Percentiles rank a stretch among this genome's conserved stretches.
Evolutionary conservation across 192 early-diverging fungal genomes (phyloP).

Genomic region (Umbelopsis vinacea): DNA sequence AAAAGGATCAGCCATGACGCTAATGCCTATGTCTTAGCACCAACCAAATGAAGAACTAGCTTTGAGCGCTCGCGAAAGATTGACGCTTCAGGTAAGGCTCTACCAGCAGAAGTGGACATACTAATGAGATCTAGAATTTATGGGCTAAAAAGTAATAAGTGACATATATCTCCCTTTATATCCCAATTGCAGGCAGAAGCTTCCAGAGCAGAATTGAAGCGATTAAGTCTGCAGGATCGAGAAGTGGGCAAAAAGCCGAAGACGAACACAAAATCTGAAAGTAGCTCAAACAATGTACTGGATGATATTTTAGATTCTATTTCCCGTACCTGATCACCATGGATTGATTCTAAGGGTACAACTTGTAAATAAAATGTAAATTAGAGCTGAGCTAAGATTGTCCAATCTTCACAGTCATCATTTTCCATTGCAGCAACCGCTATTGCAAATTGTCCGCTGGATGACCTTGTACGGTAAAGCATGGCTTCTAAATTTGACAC

Average conservation of each 20-base stretch:
- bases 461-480: constrained; percentile 1
- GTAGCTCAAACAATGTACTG: neutral
- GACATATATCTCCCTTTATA: neutral
- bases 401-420: neutral
- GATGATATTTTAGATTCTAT: constrained; percentile 13
- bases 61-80: constrained; percentile 18
- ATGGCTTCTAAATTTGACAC: neutral
- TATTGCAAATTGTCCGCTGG: neutral
- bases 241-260: neutral
- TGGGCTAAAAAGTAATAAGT: neutral
- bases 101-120: neutral
- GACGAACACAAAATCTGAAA: neutral
- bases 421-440: neutral
- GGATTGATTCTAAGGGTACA: neutral
- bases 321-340: neutral
- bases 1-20: constrained; percentile 12
- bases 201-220: constrained; percentile 5
- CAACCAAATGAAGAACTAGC: constrained; percentile 6
- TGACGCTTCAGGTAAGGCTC: constrained; percentile 13
- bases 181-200: neutral
- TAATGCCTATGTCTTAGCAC: neutral
- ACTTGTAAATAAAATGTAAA: constrained; percentile 16
- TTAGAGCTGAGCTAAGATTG: neutral
- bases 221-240: neutral
- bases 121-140: constrained; percentile 5